Percentiles rank a stretch among this genome's conserved stretches.
Evolutionary conservation across 352 stramenopile species (phyloP).

Genomic region (Thraustochytrium sp.): DNA sequence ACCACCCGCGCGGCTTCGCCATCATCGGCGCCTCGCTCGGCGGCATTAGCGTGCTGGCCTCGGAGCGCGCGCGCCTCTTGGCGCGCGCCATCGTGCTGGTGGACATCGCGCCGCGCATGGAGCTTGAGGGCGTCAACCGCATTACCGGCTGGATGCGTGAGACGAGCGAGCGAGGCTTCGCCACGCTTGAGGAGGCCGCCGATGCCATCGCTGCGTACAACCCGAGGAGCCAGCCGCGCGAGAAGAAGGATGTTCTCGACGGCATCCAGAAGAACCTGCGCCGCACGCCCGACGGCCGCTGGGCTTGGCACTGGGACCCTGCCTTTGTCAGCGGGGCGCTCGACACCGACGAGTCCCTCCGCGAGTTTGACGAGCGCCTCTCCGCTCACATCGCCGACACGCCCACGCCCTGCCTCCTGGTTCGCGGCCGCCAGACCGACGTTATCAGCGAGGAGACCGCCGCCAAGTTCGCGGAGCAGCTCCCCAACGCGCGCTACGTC

Average conservation of each 20-base stretch:
- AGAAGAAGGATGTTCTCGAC: neutral
- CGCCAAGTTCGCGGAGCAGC: neutral
- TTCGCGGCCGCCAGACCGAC: conserved; percentile 19
- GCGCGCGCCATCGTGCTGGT: neutral
- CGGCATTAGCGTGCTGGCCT: neutral
- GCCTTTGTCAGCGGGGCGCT: neutral
- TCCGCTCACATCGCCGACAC: neutral
- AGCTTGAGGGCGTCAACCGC: neutral
- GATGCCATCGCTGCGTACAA: conserved; percentile 14
- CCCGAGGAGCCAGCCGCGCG: neutral
- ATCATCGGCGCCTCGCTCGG: conserved; percentile 22
- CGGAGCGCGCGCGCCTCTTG: neutral
- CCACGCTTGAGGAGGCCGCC: neutral
- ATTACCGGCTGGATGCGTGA: neutral
- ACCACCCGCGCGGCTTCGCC: conserved; percentile 19
- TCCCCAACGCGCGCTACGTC: conserved; percentile 24
- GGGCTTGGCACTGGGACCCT: conserved; percentile 22
- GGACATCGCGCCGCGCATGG: neutral
- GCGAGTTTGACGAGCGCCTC: neutral
- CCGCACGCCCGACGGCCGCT: neutral
- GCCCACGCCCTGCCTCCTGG: neutral
- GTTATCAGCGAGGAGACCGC: neutral
- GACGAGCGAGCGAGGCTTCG: neutral
- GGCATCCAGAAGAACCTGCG: conserved; percentile 24
- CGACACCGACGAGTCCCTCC: neutral